phyloP scores from a whole-genome alignment of 345 rosid genomes.

The Eucalyptus regnans region DNA sequence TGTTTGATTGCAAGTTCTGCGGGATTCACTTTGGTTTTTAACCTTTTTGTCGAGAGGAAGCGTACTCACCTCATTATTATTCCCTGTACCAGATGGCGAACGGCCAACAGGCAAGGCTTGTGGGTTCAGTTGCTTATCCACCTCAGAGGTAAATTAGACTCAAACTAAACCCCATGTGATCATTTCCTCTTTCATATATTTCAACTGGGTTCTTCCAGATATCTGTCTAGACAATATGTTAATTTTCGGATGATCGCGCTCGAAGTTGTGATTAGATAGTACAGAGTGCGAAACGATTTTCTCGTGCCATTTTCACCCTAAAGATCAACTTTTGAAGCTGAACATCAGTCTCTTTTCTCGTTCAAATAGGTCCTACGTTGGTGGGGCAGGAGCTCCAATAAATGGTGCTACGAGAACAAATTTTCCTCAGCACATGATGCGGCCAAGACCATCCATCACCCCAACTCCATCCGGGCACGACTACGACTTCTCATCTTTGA shows the following conservation, averaged over 20 bases:
- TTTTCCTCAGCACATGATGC: neutral
- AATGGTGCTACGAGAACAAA: slow-evolving; percentile 3
- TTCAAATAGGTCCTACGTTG: slow-evolving; percentile 12
- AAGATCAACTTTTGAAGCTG: neutral
- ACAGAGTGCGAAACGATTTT: neutral
- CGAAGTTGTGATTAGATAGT: neutral
- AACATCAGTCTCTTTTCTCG: neutral
- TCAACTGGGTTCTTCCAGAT: neutral
- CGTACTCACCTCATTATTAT: neutral
- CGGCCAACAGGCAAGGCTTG: slow-evolving; percentile 6
- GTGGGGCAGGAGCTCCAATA: slow-evolving; percentile 7
- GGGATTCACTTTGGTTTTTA: neutral
- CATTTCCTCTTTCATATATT: neutral
- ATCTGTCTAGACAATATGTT: neutral
- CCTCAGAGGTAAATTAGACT: slow-evolving; percentile 14
- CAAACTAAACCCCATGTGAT: neutral
- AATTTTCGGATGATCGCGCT: neutral
- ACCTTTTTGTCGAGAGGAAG: neutral
- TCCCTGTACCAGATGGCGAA: slow-evolving; percentile 21
- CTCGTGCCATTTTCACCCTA: neutral
- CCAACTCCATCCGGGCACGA: slow-evolving; percentile 22
- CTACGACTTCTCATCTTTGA: slow-evolving; percentile 32
- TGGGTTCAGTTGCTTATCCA: slow-evolving; percentile 14
- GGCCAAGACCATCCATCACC: slow-evolving; percentile 3
- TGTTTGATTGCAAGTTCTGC: neutral